Evolutionary conservation across 306 rosid species (phyloP), one percentile per base, ranked within the genome.

Genomic region (Citrullus colocynthis): DNA sequence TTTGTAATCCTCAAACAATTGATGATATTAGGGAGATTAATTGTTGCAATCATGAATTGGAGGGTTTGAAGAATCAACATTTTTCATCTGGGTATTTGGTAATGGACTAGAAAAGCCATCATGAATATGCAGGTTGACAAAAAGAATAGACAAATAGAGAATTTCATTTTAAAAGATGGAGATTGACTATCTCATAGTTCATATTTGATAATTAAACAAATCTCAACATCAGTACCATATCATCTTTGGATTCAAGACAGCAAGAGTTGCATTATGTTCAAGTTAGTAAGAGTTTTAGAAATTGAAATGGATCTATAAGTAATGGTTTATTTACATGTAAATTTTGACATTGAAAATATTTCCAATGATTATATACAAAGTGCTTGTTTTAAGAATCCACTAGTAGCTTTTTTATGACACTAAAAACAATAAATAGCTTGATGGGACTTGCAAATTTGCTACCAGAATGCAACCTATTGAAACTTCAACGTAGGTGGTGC

Each of bases 401-500:
- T 13, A 21, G 48, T 45, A 48, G 14, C 39, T 6, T 21, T 37
- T 71, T 16, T 14, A 17, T 51, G 16, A 45, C 24, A 30, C 30
- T 8, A 49, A 51, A 73, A 44, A 16, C 54, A 49, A 72, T 45
- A 71, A 45, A 71, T 48, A 71, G 41, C 51, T 49, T 51, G 24
- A 51, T 73, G 28, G 39, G 16, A 51, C 45, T 30, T 51, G 60
- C 44, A 48, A 48, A 14, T 45, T 24, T 45, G 48, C 58, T 52
- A 44, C 58, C 56, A 48, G 44, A 21, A 49, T 4, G 58, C 58
- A 71, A 45, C 76, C 58, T 45, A 13, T 2, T 70, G 76, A 70
- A 24, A 72, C 57, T 66, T 88, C 77, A 94, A 72, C 96, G 97
- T 39, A 94, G 83, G 83, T 94, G 98, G 85, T 94, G 98, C 93